Conservation (phyloP, 163 green algal genomes). For the Prototheca wickerhamii region DNA sequence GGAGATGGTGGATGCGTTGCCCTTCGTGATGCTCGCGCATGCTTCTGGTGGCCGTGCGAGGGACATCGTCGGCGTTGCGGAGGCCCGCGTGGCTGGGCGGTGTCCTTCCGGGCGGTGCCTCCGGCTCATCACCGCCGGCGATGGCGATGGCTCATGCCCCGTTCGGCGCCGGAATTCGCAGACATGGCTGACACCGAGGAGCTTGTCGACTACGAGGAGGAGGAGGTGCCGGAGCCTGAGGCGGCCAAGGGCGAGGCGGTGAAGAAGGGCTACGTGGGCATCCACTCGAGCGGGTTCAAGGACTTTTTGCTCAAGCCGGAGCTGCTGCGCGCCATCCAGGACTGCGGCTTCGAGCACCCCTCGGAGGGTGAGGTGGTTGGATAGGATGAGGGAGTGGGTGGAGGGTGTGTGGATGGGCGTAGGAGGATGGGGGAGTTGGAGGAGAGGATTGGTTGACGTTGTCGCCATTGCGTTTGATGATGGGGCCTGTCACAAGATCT, state of each 20-base stretch:
- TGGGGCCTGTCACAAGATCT: too few relatives aligned
- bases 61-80: too few relatives aligned
- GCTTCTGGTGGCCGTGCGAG: not conserved
- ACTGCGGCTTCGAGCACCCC: slow-evolving; percentile 98
- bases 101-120: too few relatives aligned
- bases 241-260: slow-evolving; percentile 31
- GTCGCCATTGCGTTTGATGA: too few relatives aligned
- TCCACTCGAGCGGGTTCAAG: slow-evolving; percentile 96
- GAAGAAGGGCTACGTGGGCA: slow-evolving; percentile 96
- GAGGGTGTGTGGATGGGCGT: not conserved
- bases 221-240: slow-evolving; percentile 55
- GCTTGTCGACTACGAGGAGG: slow-evolving; percentile 87
- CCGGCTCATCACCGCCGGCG: too few relatives aligned
- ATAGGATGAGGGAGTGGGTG: not conserved
- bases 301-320: slow-evolving; percentile 96
- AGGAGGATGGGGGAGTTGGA: not conserved
- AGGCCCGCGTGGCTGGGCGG: too few relatives aligned
- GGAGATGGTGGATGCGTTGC: not conserved
- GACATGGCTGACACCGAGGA: slow-evolving; percentile 56
- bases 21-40: not conserved
- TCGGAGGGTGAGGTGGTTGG: slow-evolving; percentile 74
- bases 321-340: slow-evolving; percentile 79
- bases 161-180: not conserved
- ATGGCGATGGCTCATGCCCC: too few relatives aligned
- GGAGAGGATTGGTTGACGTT: too few relatives aligned